Evolutionary conservation across 441 rosid species (phyloP), one percentile per base, ranked within the genome.

Genomic region (Lepidium campestre): DNA sequence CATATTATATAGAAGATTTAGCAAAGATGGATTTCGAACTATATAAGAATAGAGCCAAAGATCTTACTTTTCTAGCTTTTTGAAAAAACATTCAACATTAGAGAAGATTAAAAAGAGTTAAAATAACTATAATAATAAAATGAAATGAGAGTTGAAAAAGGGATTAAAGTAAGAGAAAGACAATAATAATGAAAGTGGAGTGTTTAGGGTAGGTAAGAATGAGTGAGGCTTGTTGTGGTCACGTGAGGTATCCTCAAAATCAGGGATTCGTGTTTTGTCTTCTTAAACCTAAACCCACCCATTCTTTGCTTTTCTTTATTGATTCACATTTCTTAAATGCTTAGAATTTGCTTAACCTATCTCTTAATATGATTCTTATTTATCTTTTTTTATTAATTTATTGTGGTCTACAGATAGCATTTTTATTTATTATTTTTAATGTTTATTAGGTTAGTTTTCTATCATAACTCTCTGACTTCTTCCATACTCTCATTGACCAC

Each of bases 231-330:
- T 49, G 66, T 55, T 34, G 82, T 22, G 57, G 76, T 82, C 92
- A 83, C 90, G 96, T 90, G 92, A 78, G 77, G 62, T 40, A 73
- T 76, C 92, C 92, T 86, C 82, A 86, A 90, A 87, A 87, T 83
- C 83, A 73, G 94, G 94, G 85, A 83, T 75, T 54, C 23, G 48
- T 75, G 79, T 75, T 60, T 81, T 85, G 72, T 75, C 61, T 34
- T 62, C 65, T 70, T 27, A 42, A 13, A 47, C 57, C 48, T 57
- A 56, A 41, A 56, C 67, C 79, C 79, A 80, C 78, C 70, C 57
- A 52, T 27, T 71, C 58, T 54, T 75, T 46, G 50, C 74, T 19
- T 7, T 40, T 48, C 18, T 64, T 65, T 57, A 48, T 32, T 34
- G 18, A 62, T 17, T 49, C 10, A 27, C 7, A 62, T 22, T 27